Conservation (phyloP, 805 yeast species). For the Ogataea saltuana region DNA sequence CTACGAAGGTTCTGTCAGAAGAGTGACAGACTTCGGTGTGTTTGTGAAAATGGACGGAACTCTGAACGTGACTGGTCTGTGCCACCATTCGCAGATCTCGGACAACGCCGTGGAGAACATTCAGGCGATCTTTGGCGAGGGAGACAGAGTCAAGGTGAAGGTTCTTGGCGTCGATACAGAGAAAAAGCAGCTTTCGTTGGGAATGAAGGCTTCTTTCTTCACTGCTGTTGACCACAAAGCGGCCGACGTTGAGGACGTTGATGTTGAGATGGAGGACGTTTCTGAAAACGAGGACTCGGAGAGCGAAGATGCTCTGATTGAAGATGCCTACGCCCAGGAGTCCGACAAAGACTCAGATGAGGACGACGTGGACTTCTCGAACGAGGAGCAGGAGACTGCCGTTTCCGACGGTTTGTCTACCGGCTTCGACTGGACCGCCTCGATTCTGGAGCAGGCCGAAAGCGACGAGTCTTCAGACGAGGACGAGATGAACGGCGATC, state of each 20-base stretch:
- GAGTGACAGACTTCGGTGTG: constrained; percentile 86
- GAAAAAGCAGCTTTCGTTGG: constrained; percentile 79
- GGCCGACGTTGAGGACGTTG: constrained; percentile 35
- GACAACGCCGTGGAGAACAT: constrained; percentile 63
- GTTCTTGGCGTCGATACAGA: constrained; percentile 60
- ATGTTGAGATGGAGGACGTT: constrained; percentile 21
- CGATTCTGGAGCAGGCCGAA: constrained; percentile 78
- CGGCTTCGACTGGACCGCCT: constrained; percentile 96
- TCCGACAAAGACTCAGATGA: constrained; percentile 17
- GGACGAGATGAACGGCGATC: too few species aligned
- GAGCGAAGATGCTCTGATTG: constrained; percentile 34
- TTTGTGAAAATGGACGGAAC: constrained; percentile 81
- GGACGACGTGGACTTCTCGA: constrained; percentile 25
- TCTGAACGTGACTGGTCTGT: constrained; percentile 75
- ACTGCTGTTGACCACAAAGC: constrained; percentile 31
- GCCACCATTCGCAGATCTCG: constrained; percentile 83
- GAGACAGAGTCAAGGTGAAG: constrained; percentile 88
- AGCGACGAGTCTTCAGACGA: constrained; percentile 55
- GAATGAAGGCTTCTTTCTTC: constrained; percentile 94
- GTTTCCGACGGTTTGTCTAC: constrained; percentile 65
- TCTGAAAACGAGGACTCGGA: constrained; percentile 10
- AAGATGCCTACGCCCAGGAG: constrained; percentile 34
- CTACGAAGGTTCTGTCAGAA: constrained; percentile 74
- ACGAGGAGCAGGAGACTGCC: constrained; percentile 29
- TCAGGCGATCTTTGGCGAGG: constrained; percentile 71